Evolutionary conservation across 208 protist genomes (phyloP).

Genomic region (Leishmania gerbilli): DNA sequence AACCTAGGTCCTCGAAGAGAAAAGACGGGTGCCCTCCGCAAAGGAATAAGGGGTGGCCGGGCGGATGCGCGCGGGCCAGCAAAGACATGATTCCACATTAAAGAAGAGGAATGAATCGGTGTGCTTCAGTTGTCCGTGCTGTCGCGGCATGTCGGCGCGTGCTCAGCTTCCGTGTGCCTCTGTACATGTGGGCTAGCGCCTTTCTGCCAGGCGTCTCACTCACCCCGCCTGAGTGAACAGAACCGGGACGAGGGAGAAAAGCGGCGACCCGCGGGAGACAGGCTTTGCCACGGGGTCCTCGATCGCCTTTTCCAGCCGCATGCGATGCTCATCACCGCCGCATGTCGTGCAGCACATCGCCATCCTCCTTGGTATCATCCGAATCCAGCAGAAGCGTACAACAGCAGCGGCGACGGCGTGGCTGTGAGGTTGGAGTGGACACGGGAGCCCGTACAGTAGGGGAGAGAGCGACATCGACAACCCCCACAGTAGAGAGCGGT

Average conservation of each 20-base stretch:
- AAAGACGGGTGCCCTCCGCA: neutral
- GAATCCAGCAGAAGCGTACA: neutral
- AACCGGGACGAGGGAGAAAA: neutral
- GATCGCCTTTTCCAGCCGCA: neutral
- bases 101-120: neutral
- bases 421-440: neutral
- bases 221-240: neutral
- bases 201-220: neutral
- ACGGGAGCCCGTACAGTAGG: neutral
- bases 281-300: neutral
- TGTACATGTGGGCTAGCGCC: neutral
- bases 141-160: neutral
- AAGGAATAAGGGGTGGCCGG: neutral
- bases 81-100: neutral
- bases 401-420: neutral
- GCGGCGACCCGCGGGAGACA: neutral
- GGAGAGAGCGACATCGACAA: neutral
- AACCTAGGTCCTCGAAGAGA: neutral
- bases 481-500: neutral
- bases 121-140: neutral
- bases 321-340: neutral
- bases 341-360: neutral
- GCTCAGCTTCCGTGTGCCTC: neutral
- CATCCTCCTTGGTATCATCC: neutral
- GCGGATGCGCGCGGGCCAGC: neutral